Evolutionary conservation across 768 basidiomycete species (phyloP), one percentile per base, ranked within the genome.

Genomic region (Hericium coralloides): DNA sequence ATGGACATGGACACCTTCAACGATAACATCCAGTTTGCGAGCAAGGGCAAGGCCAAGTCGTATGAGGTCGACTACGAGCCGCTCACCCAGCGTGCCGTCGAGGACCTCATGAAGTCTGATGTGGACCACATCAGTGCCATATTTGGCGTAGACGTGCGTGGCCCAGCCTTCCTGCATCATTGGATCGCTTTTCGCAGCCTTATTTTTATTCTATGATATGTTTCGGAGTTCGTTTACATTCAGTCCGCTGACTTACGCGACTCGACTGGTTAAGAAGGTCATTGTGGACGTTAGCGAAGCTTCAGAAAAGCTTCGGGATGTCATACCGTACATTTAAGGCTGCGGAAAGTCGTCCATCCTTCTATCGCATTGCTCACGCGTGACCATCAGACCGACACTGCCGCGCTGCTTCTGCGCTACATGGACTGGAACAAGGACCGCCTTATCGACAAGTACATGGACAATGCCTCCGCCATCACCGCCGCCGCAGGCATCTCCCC

Each of bases 361-460:
- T 2, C 37, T 55, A 50, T 51, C 51, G 53, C 22, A 4, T 39
- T 22, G 12, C 31, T 37, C n/a, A 38, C 38, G 4, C 12, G 52
- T 56, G 7, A 38, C 22, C 22, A 20, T 18, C 67, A 94, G 92
- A 63, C 70, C 2, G 80, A 80, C 64, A 80, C 80, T 2, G 94
- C 94, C 4, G 78, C 83, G 2, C 73, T 94, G 31, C 78, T 99
- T 6, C 74, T 99, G 58, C 83, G 94, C 26, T 74, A 89, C 72
- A 82, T 87, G 76, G 76, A 79, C 55, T 99, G 97, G 97, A 98
- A 98, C 77, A 92, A 91, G 67, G 97, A 99, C 69, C 85, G 87
- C 56, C 80, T 99, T 20, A 92, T 93, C 63, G 95, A 98, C 73
- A 89, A 91, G 69, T 98, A 92, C 73, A 97, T 97, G 93, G 95